These are phyloP conservation scores for Coemansia aciculifera DNA, from an alignment of 192 early-diverging fungal species.

Conservation along the genomic window DNA sequence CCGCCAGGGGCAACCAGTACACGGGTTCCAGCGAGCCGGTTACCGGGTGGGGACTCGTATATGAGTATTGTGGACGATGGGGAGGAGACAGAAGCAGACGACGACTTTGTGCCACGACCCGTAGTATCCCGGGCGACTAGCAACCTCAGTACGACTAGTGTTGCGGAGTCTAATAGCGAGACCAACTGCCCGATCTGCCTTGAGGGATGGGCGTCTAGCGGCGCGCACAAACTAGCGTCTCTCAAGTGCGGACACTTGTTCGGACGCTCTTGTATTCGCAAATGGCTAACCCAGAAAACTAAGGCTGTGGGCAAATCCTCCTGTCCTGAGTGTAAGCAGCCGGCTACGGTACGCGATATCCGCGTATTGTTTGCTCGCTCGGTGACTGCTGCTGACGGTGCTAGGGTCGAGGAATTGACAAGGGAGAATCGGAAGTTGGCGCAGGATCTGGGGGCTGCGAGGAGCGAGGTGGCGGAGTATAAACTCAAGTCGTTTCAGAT, in stretches of 20 bases:
- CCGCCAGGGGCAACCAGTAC: not conserved
- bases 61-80: not conserved
- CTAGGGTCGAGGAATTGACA: not conserved
- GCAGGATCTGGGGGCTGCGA: not conserved
- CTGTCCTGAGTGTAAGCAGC: slow-evolving; percentile 44
- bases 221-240: slow-evolving; percentile 26
- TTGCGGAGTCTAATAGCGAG: slow-evolving; percentile 9
- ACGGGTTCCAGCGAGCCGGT: not conserved
- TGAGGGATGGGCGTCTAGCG: slow-evolving; percentile 38
- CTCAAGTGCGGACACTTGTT: slow-evolving; percentile 51
- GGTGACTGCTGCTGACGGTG: slow-evolving; percentile 24
- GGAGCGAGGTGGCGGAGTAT: not conserved
- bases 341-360: slow-evolving; percentile 26
- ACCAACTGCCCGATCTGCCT: slow-evolving; percentile 42
- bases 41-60: not conserved
- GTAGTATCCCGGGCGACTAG: not conserved
- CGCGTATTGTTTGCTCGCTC: slow-evolving; percentile 33
- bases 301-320: slow-evolving; percentile 1
- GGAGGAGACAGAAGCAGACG: not conserved
- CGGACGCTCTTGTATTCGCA: slow-evolving; percentile 32
- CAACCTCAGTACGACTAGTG: not conserved
- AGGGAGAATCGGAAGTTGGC: slow-evolving; percentile 10
- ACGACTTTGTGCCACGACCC: slow-evolving; percentile 8
- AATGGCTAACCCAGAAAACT: slow-evolving; percentile 27
- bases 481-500: slow-evolving; percentile 12